These are phyloP conservation scores for Russula sp. DNA, from an alignment of 768 basidiomycete species.

Conservation along the genomic window DNA sequence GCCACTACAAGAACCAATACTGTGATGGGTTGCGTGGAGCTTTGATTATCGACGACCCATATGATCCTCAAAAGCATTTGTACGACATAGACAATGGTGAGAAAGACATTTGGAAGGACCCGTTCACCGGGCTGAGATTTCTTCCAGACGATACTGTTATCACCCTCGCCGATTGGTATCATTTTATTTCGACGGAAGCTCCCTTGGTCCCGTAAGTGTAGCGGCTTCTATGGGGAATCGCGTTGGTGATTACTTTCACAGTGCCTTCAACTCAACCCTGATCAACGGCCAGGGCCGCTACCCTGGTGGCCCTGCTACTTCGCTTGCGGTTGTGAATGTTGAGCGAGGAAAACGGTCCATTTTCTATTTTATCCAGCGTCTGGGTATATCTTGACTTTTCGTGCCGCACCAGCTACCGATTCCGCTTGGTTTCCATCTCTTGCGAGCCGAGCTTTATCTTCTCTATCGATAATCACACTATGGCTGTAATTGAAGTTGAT, in stretches of 20 bases:
- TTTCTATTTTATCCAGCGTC: too few species aligned
- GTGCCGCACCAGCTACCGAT: slow-evolving; percentile 8
- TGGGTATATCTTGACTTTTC: background rate
- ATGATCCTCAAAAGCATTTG: slow-evolving; percentile 32
- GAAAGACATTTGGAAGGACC: background rate
- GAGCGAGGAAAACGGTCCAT: slow-evolving; percentile 13
- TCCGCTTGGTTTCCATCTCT: slow-evolving; percentile 20
- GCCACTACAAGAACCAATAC: slow-evolving; percentile 41
- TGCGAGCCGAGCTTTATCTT: slow-evolving; percentile 19
- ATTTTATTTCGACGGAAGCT: background rate
- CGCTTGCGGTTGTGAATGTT: slow-evolving; percentile 26
- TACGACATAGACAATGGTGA: slow-evolving; percentile 36
- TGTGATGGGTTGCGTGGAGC: slow-evolving; percentile 38
- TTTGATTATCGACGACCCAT: slow-evolving; percentile 34
- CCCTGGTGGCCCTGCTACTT: slow-evolving; percentile 12
- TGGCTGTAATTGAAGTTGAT: slow-evolving; percentile 31
- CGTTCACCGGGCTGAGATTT: background rate
- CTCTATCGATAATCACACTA: slow-evolving; percentile 25
- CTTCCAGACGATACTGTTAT: slow-evolving; percentile 30
- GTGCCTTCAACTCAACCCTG: slow-evolving; percentile 26
- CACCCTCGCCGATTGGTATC: slow-evolving; percentile 34
- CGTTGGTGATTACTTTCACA: background rate
- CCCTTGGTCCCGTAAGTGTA: background rate
- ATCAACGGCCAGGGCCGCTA: slow-evolving; percentile 30
- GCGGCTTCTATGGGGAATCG: too few species aligned